Base-by-base conservation (phyloP, 1,284 basidiomycete species). In the Entoloma clypeatum region DNA sequence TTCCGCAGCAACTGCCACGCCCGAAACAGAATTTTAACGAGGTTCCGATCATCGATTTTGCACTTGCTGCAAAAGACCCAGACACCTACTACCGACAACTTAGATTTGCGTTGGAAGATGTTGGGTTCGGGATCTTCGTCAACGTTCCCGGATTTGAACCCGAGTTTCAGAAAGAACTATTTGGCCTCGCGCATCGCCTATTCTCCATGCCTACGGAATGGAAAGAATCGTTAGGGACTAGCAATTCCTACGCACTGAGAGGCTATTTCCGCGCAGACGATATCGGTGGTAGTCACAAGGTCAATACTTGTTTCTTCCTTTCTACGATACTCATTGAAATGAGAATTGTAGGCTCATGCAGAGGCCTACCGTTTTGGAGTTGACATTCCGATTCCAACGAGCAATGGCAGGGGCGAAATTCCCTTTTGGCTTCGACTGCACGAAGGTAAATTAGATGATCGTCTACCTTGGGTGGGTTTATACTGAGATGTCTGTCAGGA, bases 81-180 rank as follows among this genome's bases (percentile, higher is more conserved):
- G 41, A 47, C 10, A 39, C 39, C 11, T 58, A 59, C 38, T 48
- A 45, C 34, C 33, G 44, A 19, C 55, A 58, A 37, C 49, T 59
- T 14, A 45, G 51, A 8, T 58, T 54, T 46, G 53, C 56, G 13
- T 34, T 58, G 23, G 53, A 58, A 37, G 55, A 58, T 34, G 56
- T 58, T n/a, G 56, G 56, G 16, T 59, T 59, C 29, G 49, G 50
- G 8, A 40, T 50, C 1, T 50, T 52, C 13, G 37, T 48, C 24
- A 59, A 59, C 40, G 50, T 57, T 10, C 56, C 57, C 22, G 57
- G 57, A 9, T 57, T 57, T 25, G 56, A 59, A 32, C 44, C 48
- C 16, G 34, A 19, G 4, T 59, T 59, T 41, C 57, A 59, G 44
- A 47, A 49, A 18, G 50, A 58, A 32, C 23, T 54, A 6, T 54